Evolutionary conservation across 768 basidiomycete species (phyloP), one percentile per base, ranked within the genome.

Genomic region (Tylopilus subfusipes): DNA sequence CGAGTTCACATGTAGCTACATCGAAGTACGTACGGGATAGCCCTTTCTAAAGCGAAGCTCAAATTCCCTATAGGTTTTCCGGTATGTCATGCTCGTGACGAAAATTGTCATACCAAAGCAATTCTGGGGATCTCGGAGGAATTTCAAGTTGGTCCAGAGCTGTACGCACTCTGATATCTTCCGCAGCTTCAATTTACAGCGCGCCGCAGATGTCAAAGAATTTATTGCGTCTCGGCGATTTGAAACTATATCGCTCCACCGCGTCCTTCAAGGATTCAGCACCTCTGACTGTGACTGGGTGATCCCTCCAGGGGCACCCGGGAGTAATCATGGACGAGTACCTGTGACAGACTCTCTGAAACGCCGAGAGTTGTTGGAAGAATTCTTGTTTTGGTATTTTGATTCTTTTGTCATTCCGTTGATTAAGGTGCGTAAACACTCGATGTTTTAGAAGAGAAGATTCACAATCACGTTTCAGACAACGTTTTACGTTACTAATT

Each of bases 351-450:
- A 98, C 62, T 72, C 82, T 2, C 60, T 82, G 30, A 97, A 93
- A 68, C 80, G 92, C 18, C 77, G 82, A n/a, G 85, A 93, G 64
- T 70, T 98, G 14, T 63, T 94, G 0, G 84, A 91, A 65, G 92
- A 98, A 48, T 92, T 96, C 63, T 53, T 98, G n/a, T 89, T 84
- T 65, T 99, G 97, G 97, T 86, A 93, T 60, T 91, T 97, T 54
- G 89, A 94, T 63, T 86, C 83, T 0, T 93, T 95, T 67, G 69
- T 98, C 8, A 68, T 89, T 5, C 82, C 88, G 1, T 73, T 98
- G 5, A 68, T 98, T 31, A 87, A 82, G 76, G 96, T 91, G 57
- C 42, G 79, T 65, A 19, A 50, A 19, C 40, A 11, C 30, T 34
- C 40, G 21, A 40, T 36, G 6, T 22, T 14, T n/a, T 2, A 4